These are phyloP conservation scores for Waltiozyma sp. DNA, from an alignment of 1,139 yeast species.

Conservation along the genomic window DNA sequence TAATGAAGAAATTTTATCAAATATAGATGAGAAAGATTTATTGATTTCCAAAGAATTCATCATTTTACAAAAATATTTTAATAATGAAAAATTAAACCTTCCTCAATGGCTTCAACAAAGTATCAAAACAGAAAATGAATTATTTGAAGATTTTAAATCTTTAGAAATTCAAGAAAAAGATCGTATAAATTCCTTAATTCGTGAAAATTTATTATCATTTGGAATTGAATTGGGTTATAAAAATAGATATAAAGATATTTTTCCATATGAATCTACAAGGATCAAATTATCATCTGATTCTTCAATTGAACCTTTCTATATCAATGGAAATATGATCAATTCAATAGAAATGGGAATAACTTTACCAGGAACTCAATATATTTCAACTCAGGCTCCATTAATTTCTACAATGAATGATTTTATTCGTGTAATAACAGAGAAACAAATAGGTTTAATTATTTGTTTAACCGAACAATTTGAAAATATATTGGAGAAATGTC, in stretches of 20 bases:
- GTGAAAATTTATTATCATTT: slow-evolving; percentile 36
- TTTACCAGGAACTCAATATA: slow-evolving; percentile 32
- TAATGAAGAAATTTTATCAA: slow-evolving; percentile 30
- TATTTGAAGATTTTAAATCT: slow-evolving; percentile 26
- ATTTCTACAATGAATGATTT: slow-evolving; percentile 63
- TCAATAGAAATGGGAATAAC: slow-evolving; percentile 15
- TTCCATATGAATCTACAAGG: slow-evolving; percentile 70
- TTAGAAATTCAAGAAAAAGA: slow-evolving; percentile 30
- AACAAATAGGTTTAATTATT: slow-evolving; percentile 50
- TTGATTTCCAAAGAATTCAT: slow-evolving; percentile 17
- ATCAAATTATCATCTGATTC: slow-evolving; percentile 38
- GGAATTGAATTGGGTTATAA: slow-evolving; percentile 71
- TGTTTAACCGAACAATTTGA: slow-evolving; percentile 54
- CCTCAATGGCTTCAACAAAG: slow-evolving; percentile 29
- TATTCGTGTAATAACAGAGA: slow-evolving; percentile 57
- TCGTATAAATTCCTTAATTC: slow-evolving; percentile 26
- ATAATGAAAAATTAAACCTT: slow-evolving; percentile 6
- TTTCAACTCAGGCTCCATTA: slow-evolving; percentile 83
- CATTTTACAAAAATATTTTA: background rate
- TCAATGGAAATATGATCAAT: slow-evolving; percentile 48
- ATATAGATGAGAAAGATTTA: slow-evolving; percentile 17
- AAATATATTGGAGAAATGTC: slow-evolving; percentile 45
- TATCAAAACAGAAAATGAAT: slow-evolving; percentile 21
- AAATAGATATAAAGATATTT: slow-evolving; percentile 72
- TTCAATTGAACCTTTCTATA: slow-evolving; percentile 33